Evolutionary conservation across 345 rosid genomes (phyloP).

Genomic region (Populus nigra): DNA sequence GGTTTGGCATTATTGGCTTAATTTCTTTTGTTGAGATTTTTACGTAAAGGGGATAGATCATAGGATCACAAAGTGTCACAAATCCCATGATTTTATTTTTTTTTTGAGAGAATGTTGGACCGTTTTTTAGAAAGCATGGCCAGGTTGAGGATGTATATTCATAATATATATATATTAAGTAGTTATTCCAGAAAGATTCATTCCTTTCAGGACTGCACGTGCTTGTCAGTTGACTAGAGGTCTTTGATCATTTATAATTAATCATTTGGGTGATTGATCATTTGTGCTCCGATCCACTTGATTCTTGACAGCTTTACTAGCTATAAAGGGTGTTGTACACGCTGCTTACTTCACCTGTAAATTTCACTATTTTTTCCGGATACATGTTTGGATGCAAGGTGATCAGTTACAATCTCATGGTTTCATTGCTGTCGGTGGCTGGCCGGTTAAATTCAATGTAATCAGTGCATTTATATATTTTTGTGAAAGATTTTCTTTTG

Average conservation of each 20-base stretch:
- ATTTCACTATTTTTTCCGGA: too few species aligned
- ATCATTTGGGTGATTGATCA: background rate
- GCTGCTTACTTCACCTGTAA: too few species aligned
- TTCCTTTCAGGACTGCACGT: background rate
- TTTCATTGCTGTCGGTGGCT: too few species aligned
- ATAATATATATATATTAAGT: too few species aligned
- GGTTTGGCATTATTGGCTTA: background rate
- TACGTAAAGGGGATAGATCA: background rate
- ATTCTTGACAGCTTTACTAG: background rate
- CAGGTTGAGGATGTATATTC: background rate
- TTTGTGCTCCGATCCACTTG: background rate
- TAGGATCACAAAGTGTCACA: background rate
- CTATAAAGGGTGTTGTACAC: background rate
- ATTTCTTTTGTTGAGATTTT: too few species aligned
- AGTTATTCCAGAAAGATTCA: background rate
- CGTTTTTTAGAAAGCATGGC: background rate
- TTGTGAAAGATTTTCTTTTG: too few species aligned
- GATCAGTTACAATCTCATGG: too few species aligned
- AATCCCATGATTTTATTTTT: background rate
- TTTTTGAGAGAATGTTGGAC: background rate
- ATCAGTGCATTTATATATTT: too few species aligned
- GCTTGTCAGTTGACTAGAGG: background rate
- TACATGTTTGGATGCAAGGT: too few species aligned
- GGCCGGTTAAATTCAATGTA: too few species aligned
- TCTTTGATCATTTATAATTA: too few species aligned